These are phyloP conservation scores for Fusarium nematophilum DNA, from an alignment of 2,329 filamentous ascomycete species.

Conservation along the genomic window DNA sequence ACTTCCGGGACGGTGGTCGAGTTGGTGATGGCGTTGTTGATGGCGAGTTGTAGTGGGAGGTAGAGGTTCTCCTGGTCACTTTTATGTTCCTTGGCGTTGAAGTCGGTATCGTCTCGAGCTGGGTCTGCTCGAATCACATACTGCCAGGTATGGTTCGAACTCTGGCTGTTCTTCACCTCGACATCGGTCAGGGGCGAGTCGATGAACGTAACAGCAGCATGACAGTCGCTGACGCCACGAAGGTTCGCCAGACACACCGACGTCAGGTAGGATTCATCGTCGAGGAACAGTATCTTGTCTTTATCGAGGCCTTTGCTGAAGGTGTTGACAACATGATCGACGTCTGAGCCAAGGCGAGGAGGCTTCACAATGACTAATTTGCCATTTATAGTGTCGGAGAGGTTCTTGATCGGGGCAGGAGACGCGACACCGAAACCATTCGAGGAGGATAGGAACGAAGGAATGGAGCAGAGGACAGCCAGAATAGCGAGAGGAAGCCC, in stretches of 20 bases:
- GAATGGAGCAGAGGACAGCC: slow-evolving; percentile 44
- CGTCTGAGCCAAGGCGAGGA: slow-evolving; percentile 38
- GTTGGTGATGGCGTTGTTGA: slow-evolving; percentile 48
- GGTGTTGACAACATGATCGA: slow-evolving; percentile 37
- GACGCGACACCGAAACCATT: slow-evolving; percentile 28
- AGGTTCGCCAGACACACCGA: slow-evolving; percentile 39
- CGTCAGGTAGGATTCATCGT: slow-evolving; percentile 30
- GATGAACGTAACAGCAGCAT: slow-evolving; percentile 43
- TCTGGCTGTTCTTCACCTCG: slow-evolving; percentile 1
- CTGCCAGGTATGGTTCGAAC: slow-evolving; percentile 41
- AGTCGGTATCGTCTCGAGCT: slow-evolving; percentile 53
- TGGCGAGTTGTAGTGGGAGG: slow-evolving; percentile 45
- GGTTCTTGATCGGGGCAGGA: slow-evolving; percentile 32
- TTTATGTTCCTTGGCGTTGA: slow-evolving; percentile 56
- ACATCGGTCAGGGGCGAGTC: slow-evolving; percentile 44
- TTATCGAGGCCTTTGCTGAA: slow-evolving; percentile 36
- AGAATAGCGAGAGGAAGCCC: slow-evolving; percentile 46
- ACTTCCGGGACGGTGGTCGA: slow-evolving; percentile 29
- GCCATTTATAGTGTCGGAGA: slow-evolving; percentile 33
- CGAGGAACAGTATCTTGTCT: slow-evolving; percentile 24
- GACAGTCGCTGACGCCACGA: slow-evolving; percentile 45
- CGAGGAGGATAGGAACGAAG: slow-evolving; percentile 32
- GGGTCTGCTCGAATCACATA: slow-evolving; percentile 45
- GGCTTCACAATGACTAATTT: slow-evolving; percentile 43
- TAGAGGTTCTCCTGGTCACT: slow-evolving; percentile 39